Conservation (phyloP, 139 green algal species). For the Chlamydomonas applanata region DNA sequence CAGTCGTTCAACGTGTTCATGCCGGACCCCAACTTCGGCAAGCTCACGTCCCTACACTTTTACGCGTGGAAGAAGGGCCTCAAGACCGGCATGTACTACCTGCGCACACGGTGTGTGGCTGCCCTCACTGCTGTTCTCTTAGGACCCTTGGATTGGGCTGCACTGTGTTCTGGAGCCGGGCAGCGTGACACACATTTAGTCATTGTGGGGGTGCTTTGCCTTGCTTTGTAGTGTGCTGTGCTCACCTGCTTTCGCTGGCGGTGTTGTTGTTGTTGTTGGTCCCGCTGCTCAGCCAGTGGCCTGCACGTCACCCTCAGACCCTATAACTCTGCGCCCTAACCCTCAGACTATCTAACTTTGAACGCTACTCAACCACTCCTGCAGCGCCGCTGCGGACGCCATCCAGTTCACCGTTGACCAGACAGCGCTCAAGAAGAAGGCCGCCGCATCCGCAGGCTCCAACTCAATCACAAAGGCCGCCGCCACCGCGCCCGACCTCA, state of each 20-base stretch:
- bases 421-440: conserved; percentile 46
- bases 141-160: too few relatives aligned
- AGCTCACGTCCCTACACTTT: conserved; percentile 98
- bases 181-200: too few relatives aligned
- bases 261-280: too few relatives aligned
- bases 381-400: conserved; percentile 80
- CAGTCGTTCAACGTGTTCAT: conserved; percentile 98
- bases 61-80: conserved; percentile 94
- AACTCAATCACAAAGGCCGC: conserved; percentile 13
- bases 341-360: too few relatives aligned
- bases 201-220: too few relatives aligned
- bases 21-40: conserved; percentile 97
- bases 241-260: too few relatives aligned
- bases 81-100: conserved; percentile 99
- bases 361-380: background rate
- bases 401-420: conserved; percentile 99
- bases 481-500: conserved; percentile 5
- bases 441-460: background rate
- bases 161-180: too few relatives aligned
- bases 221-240: too few relatives aligned
- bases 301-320: too few relatives aligned
- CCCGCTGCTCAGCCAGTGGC: too few relatives aligned
- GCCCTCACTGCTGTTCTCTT: too few relatives aligned
- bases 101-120: conserved; percentile 76
- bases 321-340: too few relatives aligned